Evolutionary conservation across 176 grass and related monocot species (phyloP).

Genomic region (Oryza officinalis): DNA sequence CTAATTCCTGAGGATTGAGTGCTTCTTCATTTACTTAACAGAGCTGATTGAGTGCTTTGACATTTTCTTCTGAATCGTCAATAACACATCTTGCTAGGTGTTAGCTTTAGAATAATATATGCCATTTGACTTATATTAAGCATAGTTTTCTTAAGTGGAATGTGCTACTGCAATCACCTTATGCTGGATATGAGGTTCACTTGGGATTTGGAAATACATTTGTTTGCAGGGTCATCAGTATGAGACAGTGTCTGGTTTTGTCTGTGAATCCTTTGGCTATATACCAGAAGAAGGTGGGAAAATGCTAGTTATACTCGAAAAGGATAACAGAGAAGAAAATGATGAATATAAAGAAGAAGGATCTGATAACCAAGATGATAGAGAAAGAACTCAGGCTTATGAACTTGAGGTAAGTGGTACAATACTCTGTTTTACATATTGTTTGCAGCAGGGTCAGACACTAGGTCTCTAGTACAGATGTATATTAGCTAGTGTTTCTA

Average conservation of each 20-base stretch:
- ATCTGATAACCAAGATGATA: constrained; percentile 61
- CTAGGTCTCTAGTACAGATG: background rate
- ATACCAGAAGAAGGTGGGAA: constrained; percentile 84
- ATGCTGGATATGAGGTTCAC: constrained; percentile 14
- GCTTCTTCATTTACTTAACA: background rate
- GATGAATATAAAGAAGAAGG: constrained; percentile 60
- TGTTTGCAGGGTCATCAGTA: constrained; percentile 81
- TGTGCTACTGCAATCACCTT: background rate
- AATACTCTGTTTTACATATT: background rate
- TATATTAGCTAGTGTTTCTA: background rate
- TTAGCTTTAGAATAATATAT: background rate
- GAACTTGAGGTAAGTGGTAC: constrained; percentile 79
- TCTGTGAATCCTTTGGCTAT: constrained; percentile 92
- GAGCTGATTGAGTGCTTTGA: background rate
- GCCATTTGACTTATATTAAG: background rate
- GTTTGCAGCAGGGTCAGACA: background rate
- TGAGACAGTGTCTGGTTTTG: constrained; percentile 95
- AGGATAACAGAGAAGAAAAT: constrained; percentile 63
- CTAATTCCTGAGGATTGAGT: background rate
- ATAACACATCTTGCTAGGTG: constrained; percentile 16
- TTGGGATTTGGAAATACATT: constrained; percentile 20
- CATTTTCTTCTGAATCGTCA: background rate
- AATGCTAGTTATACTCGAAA: constrained; percentile 81
- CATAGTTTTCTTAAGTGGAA: constrained; percentile 20
- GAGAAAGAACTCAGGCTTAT: constrained; percentile 74